A percentile compares a stretch with the other conserved stretches of the same genome.
Conservation (phyloP, 1,284 basidiomycete species). For the Cutaneotrichosporon dermatis region DNA sequence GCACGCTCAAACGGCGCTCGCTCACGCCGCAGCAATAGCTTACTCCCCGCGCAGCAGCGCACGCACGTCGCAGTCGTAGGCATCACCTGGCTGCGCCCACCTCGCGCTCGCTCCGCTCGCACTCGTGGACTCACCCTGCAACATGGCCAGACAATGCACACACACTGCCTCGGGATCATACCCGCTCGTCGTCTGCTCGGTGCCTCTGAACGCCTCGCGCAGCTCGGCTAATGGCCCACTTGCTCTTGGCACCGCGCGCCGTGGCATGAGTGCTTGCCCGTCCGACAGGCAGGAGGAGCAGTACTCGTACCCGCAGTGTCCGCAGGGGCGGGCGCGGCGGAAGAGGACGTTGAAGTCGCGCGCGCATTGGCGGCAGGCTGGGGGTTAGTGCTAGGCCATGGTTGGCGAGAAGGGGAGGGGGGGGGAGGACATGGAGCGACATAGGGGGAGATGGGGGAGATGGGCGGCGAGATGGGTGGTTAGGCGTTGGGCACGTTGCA, state of each 20-base stretch:
- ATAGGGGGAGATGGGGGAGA: background rate
- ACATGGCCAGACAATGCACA: constrained; percentile 38
- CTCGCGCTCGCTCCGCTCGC: background rate
- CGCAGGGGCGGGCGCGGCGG: constrained; percentile 40
- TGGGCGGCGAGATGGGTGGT: too few species aligned
- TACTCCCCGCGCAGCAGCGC: too few species aligned
- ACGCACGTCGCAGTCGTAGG: too few species aligned
- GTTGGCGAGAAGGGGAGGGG: too few species aligned
- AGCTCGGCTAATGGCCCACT: constrained; percentile 22
- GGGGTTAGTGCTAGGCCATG: background rate
- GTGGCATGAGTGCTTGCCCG: constrained; percentile 48
- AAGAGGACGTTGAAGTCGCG: constrained; percentile 45
- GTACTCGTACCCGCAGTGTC: constrained; percentile 48
- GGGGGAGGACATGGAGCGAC: background rate
- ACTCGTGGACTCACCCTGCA: constrained; percentile 39
- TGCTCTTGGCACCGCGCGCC: constrained; percentile 14
- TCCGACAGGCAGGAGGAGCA: constrained; percentile 42
- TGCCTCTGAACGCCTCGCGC: constrained; percentile 25
- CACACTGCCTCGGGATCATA: constrained; percentile 47
- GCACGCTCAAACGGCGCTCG: background rate
- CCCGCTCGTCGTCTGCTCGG: constrained; percentile 26
- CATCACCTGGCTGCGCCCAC: too few species aligned
- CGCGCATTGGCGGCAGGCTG: constrained; percentile 44
- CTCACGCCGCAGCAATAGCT: too few species aligned
- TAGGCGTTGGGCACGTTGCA: too few species aligned